phyloP scores from a whole-genome alignment of 495 filamentous ascomycete species.

The Jackrogersella multiformis region DNA sequence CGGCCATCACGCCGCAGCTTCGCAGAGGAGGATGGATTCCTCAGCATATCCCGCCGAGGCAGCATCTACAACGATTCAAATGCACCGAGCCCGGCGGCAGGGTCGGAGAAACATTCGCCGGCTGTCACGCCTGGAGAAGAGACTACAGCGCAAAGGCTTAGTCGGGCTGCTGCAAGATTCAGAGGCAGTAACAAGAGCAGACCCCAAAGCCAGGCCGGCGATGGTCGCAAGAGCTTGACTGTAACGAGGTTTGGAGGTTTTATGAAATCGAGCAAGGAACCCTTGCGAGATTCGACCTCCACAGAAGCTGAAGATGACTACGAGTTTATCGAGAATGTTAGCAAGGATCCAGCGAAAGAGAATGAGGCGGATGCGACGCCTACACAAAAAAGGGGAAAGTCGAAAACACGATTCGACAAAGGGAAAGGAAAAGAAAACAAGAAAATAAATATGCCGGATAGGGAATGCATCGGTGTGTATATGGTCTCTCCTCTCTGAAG shows the following conservation, averaged over 20 bases:
- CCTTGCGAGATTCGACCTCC: slow-evolving; percentile 48
- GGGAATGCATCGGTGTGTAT: slow-evolving; percentile 68
- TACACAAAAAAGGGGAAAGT: slow-evolving; percentile 56
- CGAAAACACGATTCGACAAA: slow-evolving; percentile 54
- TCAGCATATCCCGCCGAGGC: slow-evolving; percentile 53
- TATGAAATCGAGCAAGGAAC: slow-evolving; percentile 60
- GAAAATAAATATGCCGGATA: slow-evolving; percentile 61
- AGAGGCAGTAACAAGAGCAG: slow-evolving; percentile 68
- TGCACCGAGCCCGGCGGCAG: slow-evolving; percentile 49
- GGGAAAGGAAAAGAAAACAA: slow-evolving; percentile 54
- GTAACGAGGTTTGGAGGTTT: slow-evolving; percentile 71
- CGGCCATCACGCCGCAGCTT: slow-evolving; percentile 46
- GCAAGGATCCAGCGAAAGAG: slow-evolving; percentile 49
- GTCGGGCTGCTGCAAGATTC: slow-evolving; percentile 68
- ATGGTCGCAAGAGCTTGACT: slow-evolving; percentile 71
- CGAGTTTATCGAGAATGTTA: slow-evolving; percentile 55
- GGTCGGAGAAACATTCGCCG: slow-evolving; percentile 50
- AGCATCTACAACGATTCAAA: slow-evolving; percentile 60
- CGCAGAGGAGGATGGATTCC: slow-evolving; percentile 50
- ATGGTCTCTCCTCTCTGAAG: neutral
- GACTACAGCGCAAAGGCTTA: slow-evolving; percentile 59
- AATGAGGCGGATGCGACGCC: slow-evolving; percentile 50
- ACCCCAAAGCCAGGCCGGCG: slow-evolving; percentile 72
- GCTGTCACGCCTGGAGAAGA: slow-evolving; percentile 61
- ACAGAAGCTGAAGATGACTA: slow-evolving; percentile 49